phyloP scores from a whole-genome alignment of 2,329 filamentous ascomycete species.

The Fusarium sp. region DNA sequence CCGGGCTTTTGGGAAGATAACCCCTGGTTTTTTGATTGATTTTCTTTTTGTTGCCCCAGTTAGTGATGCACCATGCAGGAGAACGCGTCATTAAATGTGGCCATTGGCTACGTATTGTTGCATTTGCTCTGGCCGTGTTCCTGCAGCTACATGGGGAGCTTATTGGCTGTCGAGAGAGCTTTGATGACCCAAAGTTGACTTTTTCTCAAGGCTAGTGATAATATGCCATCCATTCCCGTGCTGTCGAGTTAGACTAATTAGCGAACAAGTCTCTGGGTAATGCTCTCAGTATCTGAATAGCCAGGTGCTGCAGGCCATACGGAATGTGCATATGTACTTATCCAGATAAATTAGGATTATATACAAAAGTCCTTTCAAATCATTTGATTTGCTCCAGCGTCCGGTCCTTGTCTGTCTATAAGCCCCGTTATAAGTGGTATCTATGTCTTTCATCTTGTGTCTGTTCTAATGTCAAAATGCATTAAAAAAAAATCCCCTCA shows the following conservation, averaged over 20 bases:
- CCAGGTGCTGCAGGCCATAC: neutral
- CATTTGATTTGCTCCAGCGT: neutral
- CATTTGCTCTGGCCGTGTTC: conserved; percentile 15
- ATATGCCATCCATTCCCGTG: neutral
- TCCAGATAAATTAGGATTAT: neutral
- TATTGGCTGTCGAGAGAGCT: neutral
- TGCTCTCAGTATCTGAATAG: neutral
- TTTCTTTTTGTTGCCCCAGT: conserved; percentile 12
- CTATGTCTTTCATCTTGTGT: conserved; percentile 18
- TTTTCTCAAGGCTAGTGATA: neutral
- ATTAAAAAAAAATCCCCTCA: neutral
- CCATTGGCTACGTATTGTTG: conserved; percentile 17
- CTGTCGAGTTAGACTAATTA: neutral
- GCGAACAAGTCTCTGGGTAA: neutral
- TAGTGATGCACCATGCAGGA: conserved; percentile 45
- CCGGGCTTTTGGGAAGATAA: conserved; percentile 26
- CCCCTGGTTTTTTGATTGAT: conserved; percentile 14
- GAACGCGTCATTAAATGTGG: conserved; percentile 27
- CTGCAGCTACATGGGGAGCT: conserved; percentile 1
- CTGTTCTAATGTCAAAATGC: conserved; percentile 12
- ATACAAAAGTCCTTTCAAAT: neutral
- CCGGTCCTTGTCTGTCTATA: conserved; percentile 21
- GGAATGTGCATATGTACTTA: neutral
- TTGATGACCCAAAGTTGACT: neutral
- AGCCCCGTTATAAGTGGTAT: conserved; percentile 36